Conservation (phyloP, 2,329 filamentous ascomycete genomes). For the Cryphonectria nitschkei region DNA sequence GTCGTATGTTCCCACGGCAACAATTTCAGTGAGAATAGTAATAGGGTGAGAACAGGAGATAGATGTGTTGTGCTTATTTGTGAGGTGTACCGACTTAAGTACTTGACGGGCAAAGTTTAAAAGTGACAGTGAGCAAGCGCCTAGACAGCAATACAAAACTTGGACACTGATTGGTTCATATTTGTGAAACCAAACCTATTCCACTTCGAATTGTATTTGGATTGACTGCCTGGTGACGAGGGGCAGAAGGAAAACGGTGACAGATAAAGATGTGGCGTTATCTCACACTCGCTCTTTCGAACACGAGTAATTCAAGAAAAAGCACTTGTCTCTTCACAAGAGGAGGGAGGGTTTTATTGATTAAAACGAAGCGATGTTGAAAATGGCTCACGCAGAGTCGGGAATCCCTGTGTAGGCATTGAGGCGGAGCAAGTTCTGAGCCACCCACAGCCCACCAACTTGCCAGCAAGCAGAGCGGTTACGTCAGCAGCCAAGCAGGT, state of each 20-base stretch:
- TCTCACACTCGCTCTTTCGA: not conserved
- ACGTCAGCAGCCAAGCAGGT: slow-evolving; percentile 15
- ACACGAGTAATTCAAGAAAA: not conserved
- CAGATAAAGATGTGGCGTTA: not conserved
- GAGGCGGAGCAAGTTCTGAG: slow-evolving; percentile 12
- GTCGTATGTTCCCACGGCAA: not conserved
- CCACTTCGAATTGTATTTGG: not conserved
- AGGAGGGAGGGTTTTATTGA: not conserved
- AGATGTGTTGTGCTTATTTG: not conserved
- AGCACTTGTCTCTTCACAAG: not conserved
- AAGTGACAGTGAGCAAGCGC: not conserved
- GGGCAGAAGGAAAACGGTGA: not conserved
- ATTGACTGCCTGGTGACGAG: not conserved
- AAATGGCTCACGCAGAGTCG: slow-evolving; percentile 10
- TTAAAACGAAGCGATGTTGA: not conserved
- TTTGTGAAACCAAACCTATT: not conserved
- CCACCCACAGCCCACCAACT: not conserved
- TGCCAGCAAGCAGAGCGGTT: not conserved
- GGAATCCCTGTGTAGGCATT: slow-evolving; percentile 1
- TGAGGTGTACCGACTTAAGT: too few relatives aligned
- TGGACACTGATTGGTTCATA: too few relatives aligned
- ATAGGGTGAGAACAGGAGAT: not conserved
- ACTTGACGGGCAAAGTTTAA: not conserved
- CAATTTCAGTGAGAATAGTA: not conserved
- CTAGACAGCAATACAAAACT: too few relatives aligned